Percentiles rank a stretch among this genome's conserved stretches.
These are phyloP conservation scores for Claviceps paspali DNA, from an alignment of 2,329 filamentous ascomycete species.

Conservation along the genomic window DNA sequence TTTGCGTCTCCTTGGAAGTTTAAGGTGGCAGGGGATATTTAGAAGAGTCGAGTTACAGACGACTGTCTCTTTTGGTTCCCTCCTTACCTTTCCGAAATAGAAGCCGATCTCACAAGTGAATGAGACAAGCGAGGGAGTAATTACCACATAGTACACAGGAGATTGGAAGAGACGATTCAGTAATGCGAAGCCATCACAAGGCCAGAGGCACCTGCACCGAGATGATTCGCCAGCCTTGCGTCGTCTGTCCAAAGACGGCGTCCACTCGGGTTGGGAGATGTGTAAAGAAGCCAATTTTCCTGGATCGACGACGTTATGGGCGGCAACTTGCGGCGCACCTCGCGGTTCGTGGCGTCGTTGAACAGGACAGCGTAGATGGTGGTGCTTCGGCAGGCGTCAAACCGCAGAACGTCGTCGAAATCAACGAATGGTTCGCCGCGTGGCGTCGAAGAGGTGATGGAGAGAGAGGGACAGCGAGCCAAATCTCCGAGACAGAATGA, in stretches of 20 bases:
- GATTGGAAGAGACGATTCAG: not conserved
- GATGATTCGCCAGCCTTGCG: too few species aligned
- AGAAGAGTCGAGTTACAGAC: too few species aligned
- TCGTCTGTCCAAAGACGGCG: too few species aligned
- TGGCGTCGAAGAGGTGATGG: too few species aligned
- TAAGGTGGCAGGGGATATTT: too few species aligned
- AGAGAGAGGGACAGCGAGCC: not conserved
- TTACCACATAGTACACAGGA: conserved; percentile 3
- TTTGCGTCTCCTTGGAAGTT: too few species aligned
- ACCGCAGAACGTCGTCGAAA: not conserved
- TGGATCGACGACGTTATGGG: not conserved
- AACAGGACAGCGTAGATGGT: not conserved
- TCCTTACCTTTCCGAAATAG: not conserved
- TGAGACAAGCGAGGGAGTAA: not conserved
- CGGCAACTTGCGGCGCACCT: not conserved
- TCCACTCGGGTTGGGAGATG: too few species aligned
- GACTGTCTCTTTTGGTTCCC: too few species aligned
- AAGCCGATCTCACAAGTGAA: not conserved
- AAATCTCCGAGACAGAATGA: not conserved
- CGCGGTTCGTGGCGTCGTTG: not conserved
- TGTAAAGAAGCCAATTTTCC: too few species aligned
- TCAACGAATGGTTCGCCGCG: not conserved
- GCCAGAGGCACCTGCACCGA: not conserved
- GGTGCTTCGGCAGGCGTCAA: not conserved
- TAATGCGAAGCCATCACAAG: conserved; percentile 1